Evolutionary conservation across 345 rosid species (phyloP).

Genomic region (Melaleuca quinquenervia): DNA sequence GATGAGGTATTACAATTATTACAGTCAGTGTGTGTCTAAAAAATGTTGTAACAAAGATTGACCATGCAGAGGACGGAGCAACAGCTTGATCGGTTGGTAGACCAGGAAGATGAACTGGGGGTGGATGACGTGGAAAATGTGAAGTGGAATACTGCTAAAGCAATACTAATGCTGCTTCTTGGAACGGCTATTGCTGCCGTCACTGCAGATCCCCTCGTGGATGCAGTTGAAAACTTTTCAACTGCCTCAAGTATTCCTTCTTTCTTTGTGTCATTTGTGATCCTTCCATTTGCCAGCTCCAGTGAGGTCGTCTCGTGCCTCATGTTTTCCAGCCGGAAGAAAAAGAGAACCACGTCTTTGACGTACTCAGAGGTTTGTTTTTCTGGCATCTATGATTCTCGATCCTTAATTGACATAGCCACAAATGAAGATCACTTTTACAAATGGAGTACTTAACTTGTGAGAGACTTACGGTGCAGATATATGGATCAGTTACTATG

Average conservation of each 20-base stretch:
- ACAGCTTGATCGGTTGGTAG: constrained; percentile 19
- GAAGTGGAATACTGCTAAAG: constrained; percentile 18
- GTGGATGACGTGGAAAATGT: constrained; percentile 6
- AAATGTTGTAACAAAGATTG: neutral
- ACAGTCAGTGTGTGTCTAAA: neutral
- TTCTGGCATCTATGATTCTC: neutral
- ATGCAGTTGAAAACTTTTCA: constrained; percentile 33
- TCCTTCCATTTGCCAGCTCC: constrained; percentile 28
- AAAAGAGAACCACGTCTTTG: constrained; percentile 18
- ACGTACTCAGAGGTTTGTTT: constrained; percentile 35
- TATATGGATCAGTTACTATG: constrained; percentile 48
- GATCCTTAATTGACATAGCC: neutral
- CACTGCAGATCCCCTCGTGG: constrained; percentile 36
- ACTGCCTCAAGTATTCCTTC: constrained; percentile 31
- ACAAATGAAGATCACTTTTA: neutral
- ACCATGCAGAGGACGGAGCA: constrained; percentile 15
- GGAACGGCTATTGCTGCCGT: constrained; percentile 25
- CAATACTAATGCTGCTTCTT: constrained; percentile 15
- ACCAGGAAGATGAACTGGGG: constrained; percentile 12
- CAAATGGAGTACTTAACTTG: neutral
- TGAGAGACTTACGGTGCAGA: constrained; percentile 12
- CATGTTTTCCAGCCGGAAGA: constrained; percentile 28
- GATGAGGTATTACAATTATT: neutral
- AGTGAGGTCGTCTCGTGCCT: constrained; percentile 35
- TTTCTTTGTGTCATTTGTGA: constrained; percentile 33